These are phyloP conservation scores for Camellia lanceoleosa DNA, from an alignment of 148 eudicot species.

Conservation along the genomic window DNA sequence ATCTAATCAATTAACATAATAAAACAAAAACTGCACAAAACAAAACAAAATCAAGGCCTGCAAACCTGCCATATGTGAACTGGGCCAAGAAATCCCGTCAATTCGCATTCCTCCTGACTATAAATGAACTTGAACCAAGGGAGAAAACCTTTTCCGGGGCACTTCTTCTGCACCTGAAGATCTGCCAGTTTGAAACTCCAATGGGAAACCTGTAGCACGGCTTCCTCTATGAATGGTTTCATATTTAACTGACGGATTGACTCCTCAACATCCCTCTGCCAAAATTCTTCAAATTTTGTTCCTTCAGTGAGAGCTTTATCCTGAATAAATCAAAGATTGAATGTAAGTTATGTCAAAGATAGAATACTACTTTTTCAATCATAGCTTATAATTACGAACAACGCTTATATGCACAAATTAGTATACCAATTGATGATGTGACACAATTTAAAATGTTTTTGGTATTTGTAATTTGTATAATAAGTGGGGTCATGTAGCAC, in stretches of 20 bases:
- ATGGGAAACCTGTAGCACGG: constrained; percentile 59
- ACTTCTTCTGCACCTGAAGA: constrained; percentile 64
- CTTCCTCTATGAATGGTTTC: constrained; percentile 75
- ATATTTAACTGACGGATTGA: constrained; percentile 60
- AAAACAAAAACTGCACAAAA: neutral
- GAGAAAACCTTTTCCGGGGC: constrained; percentile 65
- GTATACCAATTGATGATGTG: too few relatives aligned
- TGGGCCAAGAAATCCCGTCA: constrained; percentile 73
- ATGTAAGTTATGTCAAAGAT: neutral
- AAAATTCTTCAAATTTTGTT: constrained; percentile 60
- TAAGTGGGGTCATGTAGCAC: too few relatives aligned
- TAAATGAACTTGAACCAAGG: constrained; percentile 73
- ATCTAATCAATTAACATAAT: neutral
- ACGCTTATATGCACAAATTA: neutral
- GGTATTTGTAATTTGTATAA: too few relatives aligned
- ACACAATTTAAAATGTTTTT: too few relatives aligned
- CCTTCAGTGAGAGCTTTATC: constrained; percentile 56
- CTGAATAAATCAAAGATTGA: constrained; percentile 28
- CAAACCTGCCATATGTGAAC: constrained; percentile 94
- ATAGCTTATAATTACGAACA: neutral
- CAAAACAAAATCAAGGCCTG: neutral
- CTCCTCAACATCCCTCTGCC: constrained; percentile 94
- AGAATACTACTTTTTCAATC: neutral
- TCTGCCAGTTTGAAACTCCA: constrained; percentile 88
- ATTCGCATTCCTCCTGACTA: constrained; percentile 59